phyloP scores from a whole-genome alignment of 31 red algal species.

The Odonthalia washingtoniensis region DNA sequence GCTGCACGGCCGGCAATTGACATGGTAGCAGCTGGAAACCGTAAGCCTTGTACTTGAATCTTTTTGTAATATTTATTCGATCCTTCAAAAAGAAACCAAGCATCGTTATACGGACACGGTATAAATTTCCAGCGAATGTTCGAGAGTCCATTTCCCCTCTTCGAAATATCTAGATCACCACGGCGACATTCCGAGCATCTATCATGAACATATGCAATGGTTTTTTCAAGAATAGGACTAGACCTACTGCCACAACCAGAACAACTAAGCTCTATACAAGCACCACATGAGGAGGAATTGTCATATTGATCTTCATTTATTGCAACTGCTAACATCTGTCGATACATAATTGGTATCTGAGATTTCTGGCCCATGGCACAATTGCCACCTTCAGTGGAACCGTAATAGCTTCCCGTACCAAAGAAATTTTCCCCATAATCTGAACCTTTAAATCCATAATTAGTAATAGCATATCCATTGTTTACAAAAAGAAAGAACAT shows the following conservation, averaged over 20 bases:
- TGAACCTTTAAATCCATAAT: background rate
- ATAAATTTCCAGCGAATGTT: constrained; percentile 52
- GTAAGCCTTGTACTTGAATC: constrained; percentile 36
- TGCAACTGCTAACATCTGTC: constrained; percentile 50
- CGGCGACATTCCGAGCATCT: constrained; percentile 53
- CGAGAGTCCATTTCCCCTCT: constrained; percentile 53
- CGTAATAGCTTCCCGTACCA: constrained; percentile 65
- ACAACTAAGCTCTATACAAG: constrained; percentile 44
- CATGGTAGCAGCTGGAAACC: constrained; percentile 23
- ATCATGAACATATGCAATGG: constrained; percentile 54
- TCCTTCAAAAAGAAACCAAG: constrained; percentile 53
- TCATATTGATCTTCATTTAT: constrained; percentile 55
- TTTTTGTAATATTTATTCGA: constrained; percentile 54
- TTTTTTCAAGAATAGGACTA: constrained; percentile 24
- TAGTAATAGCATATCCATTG: no score
- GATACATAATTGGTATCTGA: constrained; percentile 46
- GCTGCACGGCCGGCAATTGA: constrained; percentile 17
- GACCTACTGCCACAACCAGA: constrained; percentile 32
- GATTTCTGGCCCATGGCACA: constrained; percentile 32
- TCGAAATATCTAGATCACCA: constrained; percentile 61
- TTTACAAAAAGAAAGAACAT: no score
- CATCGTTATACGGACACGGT: constrained; percentile 32
- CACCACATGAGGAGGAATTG: constrained; percentile 49
- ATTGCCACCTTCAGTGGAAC: constrained; percentile 40
- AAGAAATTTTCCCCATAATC: constrained; percentile 22